Evolutionary conservation across 2,329 filamentous ascomycete species (phyloP).

Genomic region (Calonectria leucothoes): DNA sequence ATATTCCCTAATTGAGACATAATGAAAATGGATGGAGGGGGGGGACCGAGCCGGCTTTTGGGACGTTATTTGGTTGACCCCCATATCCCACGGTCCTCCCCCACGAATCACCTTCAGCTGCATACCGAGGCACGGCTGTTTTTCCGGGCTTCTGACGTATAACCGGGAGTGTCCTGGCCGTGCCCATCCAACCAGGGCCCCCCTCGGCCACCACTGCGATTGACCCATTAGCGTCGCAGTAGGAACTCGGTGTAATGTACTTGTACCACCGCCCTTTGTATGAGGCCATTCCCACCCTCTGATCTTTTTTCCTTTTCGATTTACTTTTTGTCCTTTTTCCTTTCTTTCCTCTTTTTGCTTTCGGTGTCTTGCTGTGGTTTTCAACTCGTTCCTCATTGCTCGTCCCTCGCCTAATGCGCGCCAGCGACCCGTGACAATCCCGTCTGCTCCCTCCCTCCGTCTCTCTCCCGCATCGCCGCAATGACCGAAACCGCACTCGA

Average conservation of each 20-base stretch:
- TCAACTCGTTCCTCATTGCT: not conserved
- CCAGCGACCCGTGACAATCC: slow-evolving; percentile 24
- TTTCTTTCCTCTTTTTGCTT: not conserved
- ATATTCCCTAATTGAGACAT: not conserved
- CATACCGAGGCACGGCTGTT: slow-evolving; percentile 38
- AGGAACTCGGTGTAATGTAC: not conserved
- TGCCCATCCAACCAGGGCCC: slow-evolving; percentile 19
- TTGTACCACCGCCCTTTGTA: slow-evolving; percentile 18
- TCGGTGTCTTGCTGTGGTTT: not conserved
- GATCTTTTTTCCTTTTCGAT: not conserved
- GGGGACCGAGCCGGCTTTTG: not conserved
- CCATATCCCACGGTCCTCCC: slow-evolving; percentile 5
- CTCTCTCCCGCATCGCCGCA: slow-evolving; percentile 19
- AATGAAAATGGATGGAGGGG: not conserved
- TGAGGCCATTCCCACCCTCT: slow-evolving; percentile 24
- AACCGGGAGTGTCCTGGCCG: slow-evolving; percentile 26
- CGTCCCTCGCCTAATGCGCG: slow-evolving; percentile 24
- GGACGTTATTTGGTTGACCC: not conserved
- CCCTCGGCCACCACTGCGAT: slow-evolving; percentile 42
- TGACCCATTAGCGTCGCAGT: slow-evolving; percentile 7
- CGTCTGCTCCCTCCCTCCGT: not conserved
- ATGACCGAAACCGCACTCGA: slow-evolving; percentile 42
- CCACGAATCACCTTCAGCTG: slow-evolving; percentile 35
- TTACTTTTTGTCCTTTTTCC: not conserved
- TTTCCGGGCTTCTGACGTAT: slow-evolving; percentile 17